Percentiles rank a stretch among this genome's conserved stretches.
Evolutionary conservation across 2,329 filamentous ascomycete species (phyloP).

Genomic region (Trichoderma endophyticum): DNA sequence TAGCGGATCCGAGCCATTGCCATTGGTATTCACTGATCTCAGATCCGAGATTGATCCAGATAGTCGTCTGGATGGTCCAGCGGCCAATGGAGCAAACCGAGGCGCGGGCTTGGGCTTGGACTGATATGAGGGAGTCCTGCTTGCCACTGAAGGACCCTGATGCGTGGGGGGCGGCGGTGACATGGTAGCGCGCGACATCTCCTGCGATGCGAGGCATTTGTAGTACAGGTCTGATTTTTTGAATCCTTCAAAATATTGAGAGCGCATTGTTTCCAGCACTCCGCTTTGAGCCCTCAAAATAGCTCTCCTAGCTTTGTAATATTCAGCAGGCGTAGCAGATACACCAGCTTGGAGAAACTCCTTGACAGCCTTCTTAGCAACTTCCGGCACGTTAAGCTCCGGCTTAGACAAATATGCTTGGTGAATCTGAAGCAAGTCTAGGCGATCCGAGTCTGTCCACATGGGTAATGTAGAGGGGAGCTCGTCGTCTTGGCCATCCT

Average conservation of each 20-base stretch:
- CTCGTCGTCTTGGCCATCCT: constrained; percentile 59
- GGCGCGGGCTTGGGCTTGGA: constrained; percentile 43
- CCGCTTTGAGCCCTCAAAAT: constrained; percentile 79
- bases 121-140: constrained; percentile 36
- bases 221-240: constrained; percentile 93
- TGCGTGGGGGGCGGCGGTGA: constrained; percentile 21
- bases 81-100: constrained; percentile 39
- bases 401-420: constrained; percentile 81
- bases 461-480: constrained; percentile 58
- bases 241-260: constrained; percentile 76
- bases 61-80: constrained; percentile 39
- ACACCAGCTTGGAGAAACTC: constrained; percentile 77
- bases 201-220: constrained; percentile 90
- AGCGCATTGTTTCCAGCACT: constrained; percentile 80
- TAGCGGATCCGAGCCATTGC: constrained; percentile 40
- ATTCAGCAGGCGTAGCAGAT: constrained; percentile 73
- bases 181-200: constrained; percentile 49
- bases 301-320: constrained; percentile 75
- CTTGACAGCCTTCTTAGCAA: constrained; percentile 66
- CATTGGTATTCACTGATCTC: constrained; percentile 36
- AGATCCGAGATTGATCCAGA: constrained; percentile 50
- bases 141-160: constrained; percentile 24
- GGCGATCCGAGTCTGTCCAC: constrained; percentile 81
- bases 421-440: constrained; percentile 86
- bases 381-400: constrained; percentile 73